phyloP scores from a whole-genome alignment of 192 early-diverging fungal genomes.

The Podila minutissima region DNA sequence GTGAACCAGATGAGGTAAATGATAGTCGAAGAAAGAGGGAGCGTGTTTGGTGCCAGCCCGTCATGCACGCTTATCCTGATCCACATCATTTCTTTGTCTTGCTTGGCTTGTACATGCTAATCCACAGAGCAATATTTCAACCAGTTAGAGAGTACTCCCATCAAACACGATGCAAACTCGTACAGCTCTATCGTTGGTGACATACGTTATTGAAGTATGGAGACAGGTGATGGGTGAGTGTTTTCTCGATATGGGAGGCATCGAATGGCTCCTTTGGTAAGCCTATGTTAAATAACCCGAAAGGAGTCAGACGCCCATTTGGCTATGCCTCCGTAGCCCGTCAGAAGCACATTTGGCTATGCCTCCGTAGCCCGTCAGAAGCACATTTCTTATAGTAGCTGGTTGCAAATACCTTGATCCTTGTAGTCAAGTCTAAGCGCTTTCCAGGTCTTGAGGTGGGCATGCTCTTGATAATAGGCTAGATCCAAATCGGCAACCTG shows the following conservation, averaged over 20 bases:
- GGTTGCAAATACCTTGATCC: slow-evolving; percentile 12
- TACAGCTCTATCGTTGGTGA: neutral
- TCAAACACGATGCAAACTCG: neutral
- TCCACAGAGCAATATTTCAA: neutral
- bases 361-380: neutral
- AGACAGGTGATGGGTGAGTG: slow-evolving; percentile 23
- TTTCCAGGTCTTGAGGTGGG: slow-evolving; percentile 49
- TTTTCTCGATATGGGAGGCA: slow-evolving; percentile 26
- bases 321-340: neutral
- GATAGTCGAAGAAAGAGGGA: slow-evolving; percentile 38
- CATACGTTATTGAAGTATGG: slow-evolving; percentile 54
- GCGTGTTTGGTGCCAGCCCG: slow-evolving; percentile 43
- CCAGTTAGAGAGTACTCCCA: neutral
- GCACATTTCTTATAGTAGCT: neutral
- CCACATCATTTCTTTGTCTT: slow-evolving; percentile 48
- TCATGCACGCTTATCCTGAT: slow-evolving; percentile 58
- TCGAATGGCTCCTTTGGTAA: neutral
- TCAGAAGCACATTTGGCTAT: neutral
- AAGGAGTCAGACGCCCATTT: neutral
- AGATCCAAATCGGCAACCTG: slow-evolving; percentile 56
- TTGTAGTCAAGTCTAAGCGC: slow-evolving; percentile 31
- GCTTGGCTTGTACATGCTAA: slow-evolving; percentile 38
- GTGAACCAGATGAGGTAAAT: slow-evolving; percentile 57
- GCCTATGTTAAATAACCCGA: neutral
- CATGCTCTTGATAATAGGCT: slow-evolving; percentile 39